Evolutionary conservation across 768 basidiomycete genomes (phyloP).

Genomic region (Leucosporidium yakuticum): DNA sequence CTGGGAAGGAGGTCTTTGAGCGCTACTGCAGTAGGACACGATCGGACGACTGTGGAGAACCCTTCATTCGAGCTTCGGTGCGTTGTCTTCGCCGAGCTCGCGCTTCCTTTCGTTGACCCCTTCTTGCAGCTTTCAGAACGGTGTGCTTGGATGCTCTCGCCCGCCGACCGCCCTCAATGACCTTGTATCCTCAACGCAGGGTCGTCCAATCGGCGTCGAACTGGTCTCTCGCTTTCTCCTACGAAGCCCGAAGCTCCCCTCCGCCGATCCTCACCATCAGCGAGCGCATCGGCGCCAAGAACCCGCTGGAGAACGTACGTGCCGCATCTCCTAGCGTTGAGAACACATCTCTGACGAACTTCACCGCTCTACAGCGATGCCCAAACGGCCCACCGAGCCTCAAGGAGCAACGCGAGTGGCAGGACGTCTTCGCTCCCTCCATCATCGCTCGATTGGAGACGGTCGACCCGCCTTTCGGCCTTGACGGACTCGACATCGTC

Average conservation of each 20-base stretch:
- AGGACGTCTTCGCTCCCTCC: background rate
- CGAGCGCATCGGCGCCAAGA: background rate
- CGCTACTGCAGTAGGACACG: background rate
- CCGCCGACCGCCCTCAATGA: background rate
- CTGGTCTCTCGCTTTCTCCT: background rate
- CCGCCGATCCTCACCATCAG: background rate
- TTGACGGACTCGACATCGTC: background rate
- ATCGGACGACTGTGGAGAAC: background rate
- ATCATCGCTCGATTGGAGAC: background rate
- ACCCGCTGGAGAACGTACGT: background rate
- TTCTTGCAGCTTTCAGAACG: background rate
- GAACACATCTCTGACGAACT: background rate
- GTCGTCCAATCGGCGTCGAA: background rate
- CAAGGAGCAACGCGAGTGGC: background rate
- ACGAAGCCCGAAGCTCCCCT: background rate
- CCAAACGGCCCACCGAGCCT: background rate
- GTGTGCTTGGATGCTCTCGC: background rate
- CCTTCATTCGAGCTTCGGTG: background rate
- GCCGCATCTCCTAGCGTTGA: background rate
- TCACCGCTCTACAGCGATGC: background rate
- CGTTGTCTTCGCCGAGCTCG: background rate
- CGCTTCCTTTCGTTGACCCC: background rate
- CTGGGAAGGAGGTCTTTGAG: background rate
- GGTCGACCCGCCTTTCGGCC: background rate
- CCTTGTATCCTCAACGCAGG: background rate